Evolutionary conservation across 164 flowering plant species (phyloP), one percentile per base, ranked within the genome.

Genomic region (Hamamelis virginiana): DNA sequence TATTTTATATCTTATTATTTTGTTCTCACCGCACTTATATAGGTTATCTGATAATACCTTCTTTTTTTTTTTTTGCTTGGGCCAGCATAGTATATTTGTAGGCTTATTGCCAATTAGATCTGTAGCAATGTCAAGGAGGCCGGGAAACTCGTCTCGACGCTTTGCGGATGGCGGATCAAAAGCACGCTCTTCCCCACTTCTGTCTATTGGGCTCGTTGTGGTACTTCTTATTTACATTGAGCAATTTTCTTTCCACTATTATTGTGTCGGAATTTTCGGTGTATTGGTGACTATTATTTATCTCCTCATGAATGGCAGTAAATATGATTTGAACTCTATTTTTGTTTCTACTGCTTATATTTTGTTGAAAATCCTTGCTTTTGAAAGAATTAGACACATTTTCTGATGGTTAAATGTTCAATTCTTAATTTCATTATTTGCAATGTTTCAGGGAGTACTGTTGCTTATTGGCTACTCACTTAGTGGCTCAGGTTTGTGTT

Each of bases 71-170:
- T 50, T 50, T 4, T 12, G 53, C 15, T 16, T 50, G n/a, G n/a
- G n/a, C 18, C n/a, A 50, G 19, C 53, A 50, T 50, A n/a, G 15
- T 50, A 50, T 50, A 1, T 50, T 16, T 50, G 53, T 50, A 50
- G 53, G n/a, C 13, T 16, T n/a, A 50, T 15, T n/a, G 15, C 6
- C 53, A 50, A 50, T 15, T 12, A 46, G 48, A 62, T 62, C 25
- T 63, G 38, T 64, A 77, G 62, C 66, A 66, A 88, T 87, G 91
- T 84, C 87, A 57, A 83, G 88, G 77, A 87, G 86, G 81, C 85
- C 80, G 47, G 79, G 67, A 69, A 86, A 79, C 69, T 75, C 85
- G 1, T 64, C 82, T 51, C 76, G 90, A 22, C 83, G 91, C 57
- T 69, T 77, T 61, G 87, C 72, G 15, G 90, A 85, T 28, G 67